Evolutionary conservation across 2,329 filamentous ascomycete genomes (phyloP).

Genomic region (Phyllosticta citriasiana): DNA sequence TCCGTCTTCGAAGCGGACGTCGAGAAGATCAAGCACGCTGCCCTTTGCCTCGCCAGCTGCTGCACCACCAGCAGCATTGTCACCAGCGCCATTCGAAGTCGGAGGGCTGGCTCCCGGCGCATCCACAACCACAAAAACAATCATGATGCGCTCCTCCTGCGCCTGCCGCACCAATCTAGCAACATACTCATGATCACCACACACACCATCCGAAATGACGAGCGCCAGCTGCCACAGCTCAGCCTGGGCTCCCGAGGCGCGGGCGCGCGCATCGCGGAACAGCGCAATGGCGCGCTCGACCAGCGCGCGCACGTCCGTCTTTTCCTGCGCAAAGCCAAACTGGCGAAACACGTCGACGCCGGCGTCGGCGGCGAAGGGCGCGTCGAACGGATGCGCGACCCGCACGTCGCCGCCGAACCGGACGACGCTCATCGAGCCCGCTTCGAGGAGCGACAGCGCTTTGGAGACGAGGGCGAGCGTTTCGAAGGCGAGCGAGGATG

Average conservation of each 20-base stretch:
- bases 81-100: no score
- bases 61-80: conserved; percentile 5
- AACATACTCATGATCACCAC: conserved; percentile 79
- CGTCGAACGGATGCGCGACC: conserved; percentile 76
- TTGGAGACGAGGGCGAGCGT: conserved; percentile 87
- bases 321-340: conserved; percentile 76
- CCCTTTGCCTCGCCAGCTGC: conserved; percentile 32
- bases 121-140: conserved; percentile 96
- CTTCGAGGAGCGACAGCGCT: conserved; percentile 83
- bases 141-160: conserved; percentile 89
- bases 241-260: conserved; percentile 38
- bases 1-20: conserved; percentile 68
- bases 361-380: conserved; percentile 68
- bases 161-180: conserved; percentile 75
- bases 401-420: conserved; percentile 79
- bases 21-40: conserved; percentile 79
- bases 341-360: conserved; percentile 75
- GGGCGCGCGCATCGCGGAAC: conserved; percentile 66
- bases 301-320: conserved; percentile 75
- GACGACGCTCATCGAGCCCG: conserved; percentile 82
- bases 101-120: conserved; percentile 23
- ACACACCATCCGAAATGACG: conserved; percentile 88
- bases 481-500: conserved; percentile 76
- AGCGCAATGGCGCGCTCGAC: conserved; percentile 68
- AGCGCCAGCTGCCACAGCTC: conserved; percentile 87